These are phyloP conservation scores for Botrytis galanthina DNA, from an alignment of 2,329 filamentous ascomycete species.

Conservation along the genomic window DNA sequence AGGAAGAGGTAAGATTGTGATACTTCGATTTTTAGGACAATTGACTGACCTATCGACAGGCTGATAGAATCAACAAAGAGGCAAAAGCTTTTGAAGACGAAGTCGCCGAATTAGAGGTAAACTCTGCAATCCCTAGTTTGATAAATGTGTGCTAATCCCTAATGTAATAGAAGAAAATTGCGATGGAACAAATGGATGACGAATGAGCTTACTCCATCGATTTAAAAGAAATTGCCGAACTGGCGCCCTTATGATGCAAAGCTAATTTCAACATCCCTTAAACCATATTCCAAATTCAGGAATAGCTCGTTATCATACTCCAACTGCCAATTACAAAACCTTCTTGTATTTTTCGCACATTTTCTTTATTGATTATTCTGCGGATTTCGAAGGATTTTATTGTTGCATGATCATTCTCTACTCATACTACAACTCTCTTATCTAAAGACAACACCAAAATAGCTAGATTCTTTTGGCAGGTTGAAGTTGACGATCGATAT, in stretches of 20 bases:
- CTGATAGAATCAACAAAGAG: conserved; percentile 8
- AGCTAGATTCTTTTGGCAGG: neutral
- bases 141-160: neutral
- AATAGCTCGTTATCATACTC: neutral
- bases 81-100: conserved; percentile 21
- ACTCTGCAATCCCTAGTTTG: neutral
- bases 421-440: neutral
- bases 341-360: neutral
- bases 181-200: neutral
- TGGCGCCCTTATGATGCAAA: neutral
- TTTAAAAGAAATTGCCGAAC: neutral
- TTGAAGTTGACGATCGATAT: neutral
- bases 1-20: neutral
- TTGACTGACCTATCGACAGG: conserved; percentile 8
- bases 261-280: neutral
- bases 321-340: neutral
- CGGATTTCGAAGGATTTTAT: neutral
- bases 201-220: neutral
- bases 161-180: neutral
- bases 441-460: neutral
- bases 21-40: neutral
- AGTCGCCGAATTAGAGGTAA: conserved; percentile 23
- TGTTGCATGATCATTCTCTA: neutral
- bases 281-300: neutral
- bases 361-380: neutral